phyloP scores from a whole-genome alignment of 441 rosid species.

The Metrosideros polymorpha region DNA sequence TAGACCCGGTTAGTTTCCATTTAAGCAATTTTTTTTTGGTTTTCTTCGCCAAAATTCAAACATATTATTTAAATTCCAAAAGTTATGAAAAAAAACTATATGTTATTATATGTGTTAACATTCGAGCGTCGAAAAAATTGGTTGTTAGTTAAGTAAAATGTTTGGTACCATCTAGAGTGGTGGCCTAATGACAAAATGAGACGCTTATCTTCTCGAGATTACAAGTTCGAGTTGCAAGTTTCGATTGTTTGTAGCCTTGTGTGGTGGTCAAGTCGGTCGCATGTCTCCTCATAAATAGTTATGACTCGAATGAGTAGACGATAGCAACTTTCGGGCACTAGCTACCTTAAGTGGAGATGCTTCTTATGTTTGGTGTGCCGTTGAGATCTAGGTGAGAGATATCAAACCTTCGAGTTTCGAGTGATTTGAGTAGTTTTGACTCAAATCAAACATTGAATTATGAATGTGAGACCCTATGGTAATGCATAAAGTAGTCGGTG shows the following conservation, averaged over 20 bases:
- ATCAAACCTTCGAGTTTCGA: neutral
- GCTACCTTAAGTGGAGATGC: neutral
- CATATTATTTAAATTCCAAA: neutral
- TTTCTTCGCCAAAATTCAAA: neutral
- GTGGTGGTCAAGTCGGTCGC: rapidly evolving
- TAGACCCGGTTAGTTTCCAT: neutral
- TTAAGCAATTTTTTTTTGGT: neutral
- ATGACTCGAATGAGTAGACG: neutral
- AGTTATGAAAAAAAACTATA: rapidly evolving
- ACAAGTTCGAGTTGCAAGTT: neutral
- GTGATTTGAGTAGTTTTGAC: rapidly evolving
- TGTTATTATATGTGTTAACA: neutral
- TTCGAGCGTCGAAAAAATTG: neutral
- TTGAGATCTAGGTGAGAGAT: too few relatives aligned
- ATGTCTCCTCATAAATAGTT: rapidly evolving
- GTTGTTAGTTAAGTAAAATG: neutral
- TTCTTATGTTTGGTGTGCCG: rapidly evolving
- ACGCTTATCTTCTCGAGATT: rapidly evolving
- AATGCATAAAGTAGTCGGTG: rapidly evolving
- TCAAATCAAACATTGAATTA: neutral
- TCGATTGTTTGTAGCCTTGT: neutral
- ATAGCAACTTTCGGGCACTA: neutral
- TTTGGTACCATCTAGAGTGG: too few relatives aligned
- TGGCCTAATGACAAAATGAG: neutral
- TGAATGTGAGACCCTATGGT: rapidly evolving